Conservation (phyloP, 495 filamentous ascomycete species). For the Penicillium longicatenatum region DNA sequence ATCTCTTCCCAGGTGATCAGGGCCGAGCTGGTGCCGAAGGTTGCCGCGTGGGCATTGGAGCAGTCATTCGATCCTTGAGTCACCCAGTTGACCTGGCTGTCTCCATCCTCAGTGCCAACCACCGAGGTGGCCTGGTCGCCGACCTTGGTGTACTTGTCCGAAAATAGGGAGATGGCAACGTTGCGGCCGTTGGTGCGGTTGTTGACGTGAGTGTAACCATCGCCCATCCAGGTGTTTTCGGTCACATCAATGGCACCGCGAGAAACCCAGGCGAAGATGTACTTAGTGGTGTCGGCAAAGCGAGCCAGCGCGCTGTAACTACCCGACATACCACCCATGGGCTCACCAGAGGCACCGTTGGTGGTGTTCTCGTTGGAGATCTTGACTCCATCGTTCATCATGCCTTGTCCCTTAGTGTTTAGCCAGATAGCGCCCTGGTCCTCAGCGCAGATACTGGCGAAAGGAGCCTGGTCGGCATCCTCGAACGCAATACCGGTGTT, state of each 20-base stretch:
- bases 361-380: constrained; percentile 58
- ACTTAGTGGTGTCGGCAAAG: constrained; percentile 41
- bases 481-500: constrained; percentile 61
- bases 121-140: constrained; percentile 46
- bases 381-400: constrained; percentile 51
- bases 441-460: constrained; percentile 55
- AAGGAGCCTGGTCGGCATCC: constrained; percentile 50
- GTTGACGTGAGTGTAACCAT: constrained; percentile 45
- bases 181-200: constrained; percentile 54
- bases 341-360: constrained; percentile 53
- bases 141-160: constrained; percentile 52
- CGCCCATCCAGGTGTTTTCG: constrained; percentile 52
- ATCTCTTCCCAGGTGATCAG: constrained; percentile 58
- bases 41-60: constrained; percentile 54
- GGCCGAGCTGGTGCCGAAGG: constrained; percentile 45
- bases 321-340: constrained; percentile 59
- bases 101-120: constrained; percentile 50
- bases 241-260: constrained; percentile 53
- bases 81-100: constrained; percentile 55
- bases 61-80: constrained; percentile 49
- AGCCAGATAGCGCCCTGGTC: constrained; percentile 60
- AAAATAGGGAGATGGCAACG: constrained; percentile 49
- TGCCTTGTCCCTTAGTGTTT: constrained; percentile 55
- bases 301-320: constrained; percentile 52
- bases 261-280: constrained; percentile 57